Conservation (phyloP, 2,329 filamentous ascomycete species). For the Remersonia thermophila region DNA sequence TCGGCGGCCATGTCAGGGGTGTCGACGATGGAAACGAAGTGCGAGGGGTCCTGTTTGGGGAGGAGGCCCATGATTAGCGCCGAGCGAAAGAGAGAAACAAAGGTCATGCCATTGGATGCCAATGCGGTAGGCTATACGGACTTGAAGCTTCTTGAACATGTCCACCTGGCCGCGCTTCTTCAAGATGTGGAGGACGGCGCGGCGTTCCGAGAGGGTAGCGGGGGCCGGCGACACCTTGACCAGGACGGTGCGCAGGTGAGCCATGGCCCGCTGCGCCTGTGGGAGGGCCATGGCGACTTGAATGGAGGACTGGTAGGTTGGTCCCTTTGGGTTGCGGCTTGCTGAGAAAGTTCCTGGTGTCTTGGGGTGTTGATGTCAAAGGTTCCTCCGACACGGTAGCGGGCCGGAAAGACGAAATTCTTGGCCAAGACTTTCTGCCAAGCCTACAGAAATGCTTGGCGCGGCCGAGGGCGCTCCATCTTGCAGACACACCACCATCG, state of each 20-base stretch:
- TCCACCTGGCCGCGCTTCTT: constrained; percentile 38
- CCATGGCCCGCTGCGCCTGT: constrained; percentile 6
- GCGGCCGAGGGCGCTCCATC: no score
- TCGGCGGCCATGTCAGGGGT: constrained; percentile 26
- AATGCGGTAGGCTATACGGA: constrained; percentile 1
- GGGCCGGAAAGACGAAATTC: no score
- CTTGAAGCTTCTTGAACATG: constrained; percentile 36
- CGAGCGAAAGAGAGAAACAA: no score
- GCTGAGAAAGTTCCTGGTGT: no score
- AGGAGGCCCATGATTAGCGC: no score
- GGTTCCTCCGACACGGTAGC: no score
- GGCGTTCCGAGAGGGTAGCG: constrained; percentile 39
- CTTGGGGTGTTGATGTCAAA: no score
- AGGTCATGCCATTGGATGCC: not conserved
- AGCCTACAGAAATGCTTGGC: no score
- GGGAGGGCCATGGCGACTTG: not conserved
- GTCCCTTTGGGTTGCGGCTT: no score
- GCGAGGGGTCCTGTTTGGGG: constrained; percentile 35
- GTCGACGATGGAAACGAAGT: constrained; percentile 38
- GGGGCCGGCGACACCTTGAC: constrained; percentile 41
- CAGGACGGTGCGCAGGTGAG: constrained; percentile 26
- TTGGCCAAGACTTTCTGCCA: no score
- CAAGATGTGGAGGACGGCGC: constrained; percentile 40
- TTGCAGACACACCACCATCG: no score
- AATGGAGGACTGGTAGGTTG: no score